These are phyloP conservation scores for Chalciporus piperatus DNA, from an alignment of 768 basidiomycete species.

Conservation along the genomic window DNA sequence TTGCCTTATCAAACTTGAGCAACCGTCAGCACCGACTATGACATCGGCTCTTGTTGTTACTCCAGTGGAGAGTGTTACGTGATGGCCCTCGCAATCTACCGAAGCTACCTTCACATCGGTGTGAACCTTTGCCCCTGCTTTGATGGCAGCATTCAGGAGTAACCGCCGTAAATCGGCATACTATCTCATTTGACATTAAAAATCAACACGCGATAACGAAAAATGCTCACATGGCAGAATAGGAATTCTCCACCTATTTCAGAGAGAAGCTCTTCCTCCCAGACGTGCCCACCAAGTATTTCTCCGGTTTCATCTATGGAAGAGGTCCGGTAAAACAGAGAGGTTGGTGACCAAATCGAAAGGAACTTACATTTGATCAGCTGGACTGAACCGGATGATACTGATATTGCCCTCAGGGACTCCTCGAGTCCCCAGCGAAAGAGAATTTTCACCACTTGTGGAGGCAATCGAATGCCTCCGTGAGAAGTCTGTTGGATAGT, in stretches of 20 bases:
- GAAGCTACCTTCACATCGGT: constrained; percentile 40
- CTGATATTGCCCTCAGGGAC: constrained; percentile 35
- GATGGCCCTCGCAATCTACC: constrained; percentile 30
- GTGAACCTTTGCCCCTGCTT: constrained; percentile 47
- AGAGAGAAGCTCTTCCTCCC: constrained; percentile 46
- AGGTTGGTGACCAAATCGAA: not conserved
- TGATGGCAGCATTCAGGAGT: constrained; percentile 44
- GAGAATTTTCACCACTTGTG: constrained; percentile 56
- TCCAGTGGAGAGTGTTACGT: constrained; percentile 41
- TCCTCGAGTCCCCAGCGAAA: constrained; percentile 54
- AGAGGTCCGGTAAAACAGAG: constrained; percentile 5
- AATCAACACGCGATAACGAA: not conserved
- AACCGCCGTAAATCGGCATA: constrained; percentile 51
- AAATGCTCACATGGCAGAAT: constrained; percentile 43
- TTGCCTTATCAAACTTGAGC: constrained; percentile 39
- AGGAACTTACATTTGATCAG: constrained; percentile 28
- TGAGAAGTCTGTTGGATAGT: constrained; percentile 25
- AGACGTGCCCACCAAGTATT: constrained; percentile 41
- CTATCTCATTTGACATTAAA: constrained; percentile 28
- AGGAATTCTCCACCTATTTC: constrained; percentile 50
- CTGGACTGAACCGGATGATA: constrained; percentile 20
- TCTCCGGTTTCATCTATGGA: constrained; percentile 43
- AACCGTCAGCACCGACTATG: constrained; percentile 62
- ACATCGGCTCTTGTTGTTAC: constrained; percentile 47
- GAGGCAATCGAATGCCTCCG: constrained; percentile 49